Conservation (phyloP, 2,329 filamentous ascomycete species). For the Talaromyces sp. region DNA sequence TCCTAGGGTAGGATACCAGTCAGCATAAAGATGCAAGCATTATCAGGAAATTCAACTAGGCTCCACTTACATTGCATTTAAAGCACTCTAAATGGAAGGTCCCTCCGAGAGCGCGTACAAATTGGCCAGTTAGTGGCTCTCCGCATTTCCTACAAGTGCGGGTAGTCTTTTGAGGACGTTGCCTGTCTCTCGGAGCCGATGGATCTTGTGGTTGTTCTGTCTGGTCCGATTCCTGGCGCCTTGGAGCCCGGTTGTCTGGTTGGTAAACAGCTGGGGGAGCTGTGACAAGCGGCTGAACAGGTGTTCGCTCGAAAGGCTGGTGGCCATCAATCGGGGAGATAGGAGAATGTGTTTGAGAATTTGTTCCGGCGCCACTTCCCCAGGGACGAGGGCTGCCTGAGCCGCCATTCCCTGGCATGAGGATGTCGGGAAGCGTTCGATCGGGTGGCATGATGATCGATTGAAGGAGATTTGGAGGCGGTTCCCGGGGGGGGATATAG, state of each 20-base stretch:
- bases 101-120: conserved; percentile 86
- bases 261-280: conserved; percentile 7
- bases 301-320: conserved; percentile 23
- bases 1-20: conserved; percentile 55
- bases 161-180: conserved; percentile 29
- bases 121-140: conserved; percentile 84
- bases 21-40: conserved; percentile 16
- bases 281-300: conserved; percentile 1
- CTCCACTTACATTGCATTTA: conserved; percentile 74
- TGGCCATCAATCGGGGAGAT: conserved; percentile 35
- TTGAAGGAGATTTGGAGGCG: background rate
- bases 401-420: conserved; percentile 38
- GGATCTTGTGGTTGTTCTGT: conserved; percentile 26
- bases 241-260: conserved; percentile 22
- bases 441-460: conserved; percentile 35
- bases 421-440: conserved; percentile 37
- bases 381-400: conserved; percentile 26
- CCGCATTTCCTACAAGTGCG: conserved; percentile 79
- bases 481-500: background rate
- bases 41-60: background rate
- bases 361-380: conserved; percentile 31
- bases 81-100: conserved; percentile 98
- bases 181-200: conserved; percentile 29
- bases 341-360: conserved; percentile 33
- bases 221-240: conserved; percentile 30